Evolutionary conservation across 176 grass and related monocot species (phyloP), one percentile per base, ranked within the genome.

Genomic region (Phoenix dactylifera): DNA sequence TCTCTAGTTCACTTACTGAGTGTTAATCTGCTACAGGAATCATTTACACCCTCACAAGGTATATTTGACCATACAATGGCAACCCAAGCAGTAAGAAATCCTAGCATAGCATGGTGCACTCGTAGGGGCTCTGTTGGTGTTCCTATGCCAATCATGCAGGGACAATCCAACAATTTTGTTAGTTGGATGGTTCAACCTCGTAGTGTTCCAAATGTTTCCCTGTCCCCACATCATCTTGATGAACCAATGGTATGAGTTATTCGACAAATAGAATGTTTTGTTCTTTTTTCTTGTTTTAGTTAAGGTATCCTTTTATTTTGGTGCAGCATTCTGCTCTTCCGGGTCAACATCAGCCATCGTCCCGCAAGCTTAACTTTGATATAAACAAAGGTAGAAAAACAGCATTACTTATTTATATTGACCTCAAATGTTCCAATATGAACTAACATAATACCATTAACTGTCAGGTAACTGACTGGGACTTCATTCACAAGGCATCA

Each of bases 361-460:
- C 63, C 24, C 54, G 78, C 52, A 77, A 70, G 51, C 54, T 68
- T 53, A 86, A 56, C 24, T 80, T 84, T 69, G 68, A 77, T 19
- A 68, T 80, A 15, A 86, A 86, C 62, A 77, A 74, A 80, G 73
- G 73, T 77, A 67, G 22, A 16, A 17, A 22, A 26, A n/a, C 16
- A 14, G 12, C 35, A 44, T 12, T 39, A 39, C 9, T 24, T 30
- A 15, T 12, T 68, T 23, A 70, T 23, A 12, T 18, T 51, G 16
- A 62, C 7, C 16, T 4, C 17, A 26, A 26, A 35, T 56, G 29
- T 56, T 75, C 54, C 30, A 22, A 66, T 28, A 59, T 69, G 35
- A 12, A 44, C 35, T 44, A 44, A 44, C 65, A 67, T 26, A 68
- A 26, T 61, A 25, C 24, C 49, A 10, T 70, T 58, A 51, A 19